Evolutionary conservation across 2,329 filamentous ascomycete genomes (phyloP).

Genomic region (Acrodontium crateriforme): DNA sequence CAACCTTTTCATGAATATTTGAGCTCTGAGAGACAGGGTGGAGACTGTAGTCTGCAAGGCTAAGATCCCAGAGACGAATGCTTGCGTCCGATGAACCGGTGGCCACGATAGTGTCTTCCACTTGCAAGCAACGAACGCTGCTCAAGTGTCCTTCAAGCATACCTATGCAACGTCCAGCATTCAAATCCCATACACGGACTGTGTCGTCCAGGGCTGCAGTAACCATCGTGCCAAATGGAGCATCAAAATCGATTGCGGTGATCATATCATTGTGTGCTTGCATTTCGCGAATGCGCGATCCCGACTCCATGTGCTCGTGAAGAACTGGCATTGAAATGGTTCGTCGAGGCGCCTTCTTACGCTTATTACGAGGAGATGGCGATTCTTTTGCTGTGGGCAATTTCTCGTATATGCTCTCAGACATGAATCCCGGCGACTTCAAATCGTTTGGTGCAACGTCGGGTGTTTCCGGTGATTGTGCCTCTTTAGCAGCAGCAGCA

Average conservation of each 20-base stretch:
- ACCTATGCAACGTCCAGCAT: conserved; percentile 82
- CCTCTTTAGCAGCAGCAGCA: conserved; percentile 25
- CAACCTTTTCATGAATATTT: conserved; percentile 33
- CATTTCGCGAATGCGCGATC: conserved; percentile 75
- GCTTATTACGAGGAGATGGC: conserved; percentile 36
- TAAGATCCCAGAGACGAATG: conserved; percentile 89
- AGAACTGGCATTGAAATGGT: conserved; percentile 85
- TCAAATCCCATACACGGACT: conserved; percentile 91
- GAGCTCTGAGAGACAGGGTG: conserved; percentile 26
- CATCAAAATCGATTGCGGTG: conserved; percentile 87
- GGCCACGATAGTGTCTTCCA: conserved; percentile 89
- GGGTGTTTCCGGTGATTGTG: conserved; percentile 36
- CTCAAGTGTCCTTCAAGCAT: conserved; percentile 86
- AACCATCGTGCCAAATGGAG: conserved; percentile 91
- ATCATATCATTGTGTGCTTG: conserved; percentile 79
- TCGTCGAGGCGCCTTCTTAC: conserved; percentile 44
- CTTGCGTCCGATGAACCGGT: conserved; percentile 92
- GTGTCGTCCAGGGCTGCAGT: conserved; percentile 87
- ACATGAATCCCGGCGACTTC: conserved; percentile 59
- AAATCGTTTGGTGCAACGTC: conserved; percentile 27
- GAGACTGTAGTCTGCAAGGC: conserved; percentile 71
- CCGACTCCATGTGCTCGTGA: conserved; percentile 88
- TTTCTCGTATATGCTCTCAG: conserved; percentile 93
- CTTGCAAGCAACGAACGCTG: conserved; percentile 80
- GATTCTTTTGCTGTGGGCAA: conserved; percentile 43